Evolutionary conservation across 768 basidiomycete genomes (phyloP), one percentile per base, ranked within the genome.

Genomic region (Pleurotus tuber-regium): DNA sequence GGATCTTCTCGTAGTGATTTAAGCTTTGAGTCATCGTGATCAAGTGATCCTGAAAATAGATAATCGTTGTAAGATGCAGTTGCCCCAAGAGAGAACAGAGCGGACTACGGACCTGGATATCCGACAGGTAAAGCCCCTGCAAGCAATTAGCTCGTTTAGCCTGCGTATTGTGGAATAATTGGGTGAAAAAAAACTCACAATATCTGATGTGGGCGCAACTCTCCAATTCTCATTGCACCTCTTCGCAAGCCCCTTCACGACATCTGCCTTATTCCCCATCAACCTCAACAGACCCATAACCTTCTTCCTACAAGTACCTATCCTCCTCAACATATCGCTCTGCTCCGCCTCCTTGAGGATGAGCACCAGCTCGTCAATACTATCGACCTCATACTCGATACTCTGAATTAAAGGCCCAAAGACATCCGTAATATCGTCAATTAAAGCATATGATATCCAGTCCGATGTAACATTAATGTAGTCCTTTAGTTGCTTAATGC

Each of bases 1-100:
- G 78, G 63, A 99, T 98, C 77, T 98, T 99, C 66, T 99, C 97
- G 75, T 98, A 99, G 70, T 98, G 97, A 66, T 98, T 99, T 77
- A 99, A 66, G 65, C 96, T 98, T 70, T 99, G 97, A 2, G 97
- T 99, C 94, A 98, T 98, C 18, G 97, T 99, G 69, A 98, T 98
- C 67, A 99, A 70, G 72, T 99, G 97, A 68, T 99, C 97, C 79
- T 74, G n/a, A 11, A 26, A 10, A 11, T 84, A 58, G 12, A 51
- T 16, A 14, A 25, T 16, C 30, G n/a, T n/a, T 12, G 42, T 24
- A 11, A 9, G 9, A 25, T 4, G 24, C 3, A 14, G 31, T 5
- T 18, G 41, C 50, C 51, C 21, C 28, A 9, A 4, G n/a, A 26
- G 10, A 38, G 47, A 6, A 21, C 6, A 11, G 42, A 23, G n/a